Evolutionary conservation across 345 rosid species (phyloP).

Genomic region (Cardamine resedifolia): DNA sequence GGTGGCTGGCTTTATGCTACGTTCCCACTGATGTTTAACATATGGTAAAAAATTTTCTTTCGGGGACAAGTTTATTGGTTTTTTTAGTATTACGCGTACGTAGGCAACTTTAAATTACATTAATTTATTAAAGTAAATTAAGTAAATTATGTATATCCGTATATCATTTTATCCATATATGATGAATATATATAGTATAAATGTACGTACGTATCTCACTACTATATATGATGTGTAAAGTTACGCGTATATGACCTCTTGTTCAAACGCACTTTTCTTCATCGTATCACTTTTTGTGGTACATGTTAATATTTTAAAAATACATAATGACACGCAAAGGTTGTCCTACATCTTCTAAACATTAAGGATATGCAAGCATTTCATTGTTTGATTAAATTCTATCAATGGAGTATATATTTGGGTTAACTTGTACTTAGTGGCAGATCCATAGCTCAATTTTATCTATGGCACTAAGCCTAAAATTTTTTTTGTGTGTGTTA

Average conservation of each 20-base stretch:
- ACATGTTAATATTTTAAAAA: neutral
- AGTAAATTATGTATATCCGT: neutral
- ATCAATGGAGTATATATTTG: neutral
- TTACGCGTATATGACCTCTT: conserved; percentile 34
- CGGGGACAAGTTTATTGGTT: neutral
- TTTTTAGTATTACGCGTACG: conserved; percentile 12
- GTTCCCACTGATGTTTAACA: conserved; percentile 1
- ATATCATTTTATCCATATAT: neutral
- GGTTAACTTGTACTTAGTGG: neutral
- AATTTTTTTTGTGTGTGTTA: too few species aligned
- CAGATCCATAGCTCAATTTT: too few species aligned
- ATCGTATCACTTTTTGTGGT: conserved; percentile 3
- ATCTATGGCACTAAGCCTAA: too few species aligned
- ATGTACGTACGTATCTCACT: neutral
- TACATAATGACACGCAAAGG: neutral
- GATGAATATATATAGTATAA: neutral
- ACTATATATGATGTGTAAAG: conserved; percentile 30
- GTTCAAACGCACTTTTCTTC: conserved; percentile 31
- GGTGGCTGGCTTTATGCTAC: conserved; percentile 9
- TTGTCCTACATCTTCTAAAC: neutral
- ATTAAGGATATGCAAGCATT: neutral
- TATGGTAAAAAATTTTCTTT: neutral
- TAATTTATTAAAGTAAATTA: neutral
- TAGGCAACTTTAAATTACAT: neutral
- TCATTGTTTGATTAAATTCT: too few species aligned